Evolutionary conservation across 2,329 filamentous ascomycete species (phyloP).

Genomic region (Alternaria sp.): DNA sequence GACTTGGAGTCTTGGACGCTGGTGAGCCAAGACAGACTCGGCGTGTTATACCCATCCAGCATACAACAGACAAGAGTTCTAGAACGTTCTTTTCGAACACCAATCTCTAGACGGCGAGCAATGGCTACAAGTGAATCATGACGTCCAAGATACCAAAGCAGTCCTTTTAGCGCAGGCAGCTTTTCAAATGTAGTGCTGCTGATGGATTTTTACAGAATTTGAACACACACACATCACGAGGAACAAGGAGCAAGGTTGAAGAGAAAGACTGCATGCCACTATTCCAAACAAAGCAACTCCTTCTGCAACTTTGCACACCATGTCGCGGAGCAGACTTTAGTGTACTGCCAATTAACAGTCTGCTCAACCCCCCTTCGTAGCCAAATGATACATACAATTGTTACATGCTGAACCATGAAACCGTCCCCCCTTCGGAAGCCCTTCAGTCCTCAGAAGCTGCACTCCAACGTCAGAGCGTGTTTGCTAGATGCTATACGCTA

Average conservation of each 20-base stretch:
- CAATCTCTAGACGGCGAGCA: too few species aligned
- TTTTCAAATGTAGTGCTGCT: too few species aligned
- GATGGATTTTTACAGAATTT: neutral
- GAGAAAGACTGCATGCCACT: conserved; percentile 43
- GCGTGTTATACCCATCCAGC: neutral
- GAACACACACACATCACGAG: conserved; percentile 14
- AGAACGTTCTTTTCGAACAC: too few species aligned
- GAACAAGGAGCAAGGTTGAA: conserved; percentile 37
- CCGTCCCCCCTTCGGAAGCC: conserved; percentile 32
- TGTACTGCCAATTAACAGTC: conserved; percentile 48
- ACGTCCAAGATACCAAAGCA: neutral
- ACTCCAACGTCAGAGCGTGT: conserved; percentile 35
- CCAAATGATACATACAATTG: conserved; percentile 50
- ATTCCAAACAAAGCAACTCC: conserved; percentile 33
- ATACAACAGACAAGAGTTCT: neutral
- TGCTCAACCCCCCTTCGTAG: conserved; percentile 41
- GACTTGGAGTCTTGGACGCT: neutral
- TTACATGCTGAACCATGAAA: conserved; percentile 44
- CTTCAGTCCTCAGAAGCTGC: conserved; percentile 37
- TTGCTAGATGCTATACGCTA: conserved; percentile 44
- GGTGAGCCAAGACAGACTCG: neutral
- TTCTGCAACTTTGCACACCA: conserved; percentile 31
- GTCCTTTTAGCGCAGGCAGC: too few species aligned
- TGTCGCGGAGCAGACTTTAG: conserved; percentile 32
- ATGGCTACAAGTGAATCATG: neutral